Evolutionary conservation across 768 basidiomycete genomes (phyloP).

Genomic region (Rhodotorula toruloides): DNA sequence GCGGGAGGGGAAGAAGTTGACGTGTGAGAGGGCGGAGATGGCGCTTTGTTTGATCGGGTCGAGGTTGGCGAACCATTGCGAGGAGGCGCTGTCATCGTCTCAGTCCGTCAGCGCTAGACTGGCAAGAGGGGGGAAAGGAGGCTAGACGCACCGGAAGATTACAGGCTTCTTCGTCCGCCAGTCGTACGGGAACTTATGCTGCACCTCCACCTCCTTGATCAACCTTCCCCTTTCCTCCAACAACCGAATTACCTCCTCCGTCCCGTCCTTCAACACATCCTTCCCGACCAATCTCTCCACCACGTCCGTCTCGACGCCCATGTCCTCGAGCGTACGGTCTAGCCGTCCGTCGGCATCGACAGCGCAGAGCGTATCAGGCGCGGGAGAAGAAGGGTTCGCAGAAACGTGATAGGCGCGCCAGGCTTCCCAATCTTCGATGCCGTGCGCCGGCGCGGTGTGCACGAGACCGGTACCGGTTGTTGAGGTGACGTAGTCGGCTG

Average conservation of each 20-base stretch:
- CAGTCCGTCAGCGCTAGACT: neutral
- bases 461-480: constrained; percentile 92
- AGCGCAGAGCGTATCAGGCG: constrained; percentile 62
- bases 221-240: constrained; percentile 56
- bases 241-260: constrained; percentile 60
- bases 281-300: constrained; percentile 58
- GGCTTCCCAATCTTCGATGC: constrained; percentile 79
- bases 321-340: constrained; percentile 56
- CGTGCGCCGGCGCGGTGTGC: constrained; percentile 92
- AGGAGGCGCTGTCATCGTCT: constrained; percentile 64
- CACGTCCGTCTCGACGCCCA: constrained; percentile 53
- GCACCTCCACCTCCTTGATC: constrained; percentile 63
- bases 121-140: neutral
- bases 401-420: constrained; percentile 50
- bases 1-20: constrained; percentile 67
- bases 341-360: constrained; percentile 74
- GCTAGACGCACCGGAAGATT: constrained; percentile 66
- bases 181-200: constrained; percentile 90
- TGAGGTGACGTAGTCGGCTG: constrained; percentile 70
- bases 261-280: constrained; percentile 68
- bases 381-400: constrained; percentile 47
- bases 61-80: constrained; percentile 95
- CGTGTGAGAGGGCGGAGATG: constrained; percentile 60
- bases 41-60: constrained; percentile 75
- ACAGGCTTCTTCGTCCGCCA: constrained; percentile 93